phyloP scores from a whole-genome alignment of 2,329 filamentous ascomycete genomes.

The Alternaria brassicicola region DNA sequence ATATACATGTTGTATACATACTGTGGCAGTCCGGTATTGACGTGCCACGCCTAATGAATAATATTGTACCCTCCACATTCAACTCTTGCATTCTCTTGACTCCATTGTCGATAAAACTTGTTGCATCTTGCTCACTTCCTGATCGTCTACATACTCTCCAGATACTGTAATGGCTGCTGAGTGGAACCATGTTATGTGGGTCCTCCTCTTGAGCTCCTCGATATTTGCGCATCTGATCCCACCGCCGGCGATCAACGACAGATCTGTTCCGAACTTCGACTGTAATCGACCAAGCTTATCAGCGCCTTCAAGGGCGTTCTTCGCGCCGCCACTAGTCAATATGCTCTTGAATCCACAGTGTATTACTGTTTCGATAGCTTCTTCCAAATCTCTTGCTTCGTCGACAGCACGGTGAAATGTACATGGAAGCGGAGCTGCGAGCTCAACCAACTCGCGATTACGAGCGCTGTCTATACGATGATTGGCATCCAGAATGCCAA shows the following conservation, averaged over 20 bases:
- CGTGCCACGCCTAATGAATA: constrained; percentile 24
- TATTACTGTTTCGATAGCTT: constrained; percentile 48
- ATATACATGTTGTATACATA: constrained; percentile 5
- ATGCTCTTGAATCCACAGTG: constrained; percentile 55
- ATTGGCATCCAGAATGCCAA: constrained; percentile 53
- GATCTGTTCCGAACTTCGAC: constrained; percentile 32
- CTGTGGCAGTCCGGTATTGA: constrained; percentile 8
- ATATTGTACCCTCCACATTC: background rate
- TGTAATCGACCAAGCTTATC: constrained; percentile 43
- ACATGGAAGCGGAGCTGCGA: constrained; percentile 53
- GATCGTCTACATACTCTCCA: constrained; percentile 41
- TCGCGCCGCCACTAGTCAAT: constrained; percentile 56
- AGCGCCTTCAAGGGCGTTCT: constrained; percentile 45
- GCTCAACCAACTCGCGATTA: constrained; percentile 51
- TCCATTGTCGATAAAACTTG: background rate
- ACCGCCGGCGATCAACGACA: constrained; percentile 59
- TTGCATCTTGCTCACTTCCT: constrained; percentile 33
- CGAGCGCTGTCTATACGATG: constrained; percentile 49
- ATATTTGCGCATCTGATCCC: constrained; percentile 57
- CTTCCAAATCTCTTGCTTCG: constrained; percentile 38
- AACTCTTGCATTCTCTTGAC: background rate
- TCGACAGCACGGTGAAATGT: constrained; percentile 64
- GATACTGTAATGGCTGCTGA: constrained; percentile 51
- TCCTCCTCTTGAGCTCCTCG: constrained; percentile 35
- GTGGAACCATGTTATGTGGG: constrained; percentile 50